phyloP scores from a whole-genome alignment of 306 rosid species.

The Calophaca sinica region DNA sequence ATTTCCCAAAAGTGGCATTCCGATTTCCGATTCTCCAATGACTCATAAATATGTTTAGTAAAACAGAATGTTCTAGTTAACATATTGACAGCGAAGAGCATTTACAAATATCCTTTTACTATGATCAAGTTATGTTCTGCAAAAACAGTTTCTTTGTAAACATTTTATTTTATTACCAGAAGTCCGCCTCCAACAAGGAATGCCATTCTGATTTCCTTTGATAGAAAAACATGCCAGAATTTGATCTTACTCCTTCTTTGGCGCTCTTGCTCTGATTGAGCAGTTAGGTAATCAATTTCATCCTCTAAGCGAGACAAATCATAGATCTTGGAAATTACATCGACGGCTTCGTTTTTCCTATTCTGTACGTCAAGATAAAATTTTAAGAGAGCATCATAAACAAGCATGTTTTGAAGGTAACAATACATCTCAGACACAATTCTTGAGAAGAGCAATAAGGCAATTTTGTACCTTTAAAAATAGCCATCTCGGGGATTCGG shows the following conservation, averaged over 20 bases:
- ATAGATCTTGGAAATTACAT: slow-evolving; percentile 75
- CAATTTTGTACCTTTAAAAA: slow-evolving; percentile 64
- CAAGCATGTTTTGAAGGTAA: slow-evolving; percentile 30
- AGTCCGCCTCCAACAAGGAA: slow-evolving; percentile 88
- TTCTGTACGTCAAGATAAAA: slow-evolving; percentile 56
- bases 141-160: not conserved
- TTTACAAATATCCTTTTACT: slow-evolving; percentile 27
- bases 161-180: slow-evolving; percentile 61
- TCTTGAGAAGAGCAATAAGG: not conserved
- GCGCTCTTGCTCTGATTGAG: slow-evolving; percentile 80
- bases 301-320: slow-evolving; percentile 77
- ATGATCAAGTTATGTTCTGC: slow-evolving; percentile 5
- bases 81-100: slow-evolving; percentile 26
- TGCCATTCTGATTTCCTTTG: slow-evolving; percentile 84
- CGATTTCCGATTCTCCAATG: slow-evolving; percentile 7
- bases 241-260: slow-evolving; percentile 61
- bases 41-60: slow-evolving; percentile 1
- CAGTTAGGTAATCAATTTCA: slow-evolving; percentile 73
- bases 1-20: slow-evolving; percentile 19
- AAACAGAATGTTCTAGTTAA: slow-evolving; percentile 19
- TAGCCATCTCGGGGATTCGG: slow-evolving; percentile 97
- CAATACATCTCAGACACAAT: not conserved
- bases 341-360: slow-evolving; percentile 67
- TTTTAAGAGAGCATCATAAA: not conserved
- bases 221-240: slow-evolving; percentile 65